phyloP scores from a whole-genome alignment of 257 asterid species.

The Leonotis leonurus region DNA sequence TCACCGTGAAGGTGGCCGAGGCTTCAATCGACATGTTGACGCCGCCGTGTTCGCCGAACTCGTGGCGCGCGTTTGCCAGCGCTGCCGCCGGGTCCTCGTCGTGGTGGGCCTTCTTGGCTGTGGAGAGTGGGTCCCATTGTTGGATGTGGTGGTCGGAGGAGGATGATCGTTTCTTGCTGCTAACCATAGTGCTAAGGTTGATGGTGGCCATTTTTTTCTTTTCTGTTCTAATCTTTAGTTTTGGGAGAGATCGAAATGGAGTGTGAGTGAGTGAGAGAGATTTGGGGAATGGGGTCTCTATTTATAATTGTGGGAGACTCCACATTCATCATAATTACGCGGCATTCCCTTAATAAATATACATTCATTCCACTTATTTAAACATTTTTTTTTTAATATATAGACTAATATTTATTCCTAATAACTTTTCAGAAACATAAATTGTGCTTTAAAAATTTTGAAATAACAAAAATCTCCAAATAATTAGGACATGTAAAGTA shows the following conservation, averaged over 20 bases:
- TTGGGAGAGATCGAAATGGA: background rate
- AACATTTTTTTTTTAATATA: too few species aligned
- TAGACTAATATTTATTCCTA: too few species aligned
- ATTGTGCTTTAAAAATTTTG: too few species aligned
- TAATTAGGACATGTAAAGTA: too few species aligned
- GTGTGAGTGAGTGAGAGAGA: too few species aligned
- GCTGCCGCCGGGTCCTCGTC: conserved; percentile 76
- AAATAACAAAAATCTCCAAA: too few species aligned
- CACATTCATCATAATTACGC: background rate
- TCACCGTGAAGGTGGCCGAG: conserved; percentile 96
- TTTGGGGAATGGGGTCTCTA: background rate
- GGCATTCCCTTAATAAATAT: too few species aligned
- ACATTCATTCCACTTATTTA: too few species aligned
- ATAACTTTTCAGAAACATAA: too few species aligned
- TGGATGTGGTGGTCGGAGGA: conserved; percentile 47
- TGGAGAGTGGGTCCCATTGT: conserved; percentile 26
- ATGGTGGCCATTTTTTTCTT: conserved; percentile 46
- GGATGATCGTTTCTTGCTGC: conserved; percentile 43
- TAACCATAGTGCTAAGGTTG: conserved; percentile 6
- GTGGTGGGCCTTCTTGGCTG: conserved; percentile 38
- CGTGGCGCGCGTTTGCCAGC: conserved; percentile 84
- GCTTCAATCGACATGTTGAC: conserved; percentile 99
- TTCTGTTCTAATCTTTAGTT: background rate
- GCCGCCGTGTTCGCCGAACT: conserved; percentile 98
- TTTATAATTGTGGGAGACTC: background rate